Percentiles rank a stretch among this genome's conserved stretches.
These are phyloP conservation scores for Dittrichia graveolens DNA, from an alignment of 129 eudicot genomes.

Conservation along the genomic window DNA sequence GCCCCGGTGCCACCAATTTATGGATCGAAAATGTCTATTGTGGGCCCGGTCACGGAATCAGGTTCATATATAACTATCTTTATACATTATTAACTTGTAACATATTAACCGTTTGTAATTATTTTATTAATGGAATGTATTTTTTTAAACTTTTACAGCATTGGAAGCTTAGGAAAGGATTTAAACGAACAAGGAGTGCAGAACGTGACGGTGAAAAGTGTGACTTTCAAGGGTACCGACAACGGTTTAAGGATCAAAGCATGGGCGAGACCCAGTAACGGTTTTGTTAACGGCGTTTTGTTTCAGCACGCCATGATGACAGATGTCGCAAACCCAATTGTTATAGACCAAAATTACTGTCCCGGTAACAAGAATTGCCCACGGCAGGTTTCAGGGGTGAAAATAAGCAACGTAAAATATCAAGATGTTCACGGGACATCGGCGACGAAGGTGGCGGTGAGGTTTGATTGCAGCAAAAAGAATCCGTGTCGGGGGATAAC, in stretches of 20 bases:
- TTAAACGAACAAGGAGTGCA: slow-evolving; percentile 55
- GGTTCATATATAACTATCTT: no score
- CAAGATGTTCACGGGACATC: slow-evolving; percentile 59
- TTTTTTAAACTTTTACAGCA: slow-evolving; percentile 35
- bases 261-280: slow-evolving; percentile 64
- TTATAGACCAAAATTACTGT: slow-evolving; percentile 65
- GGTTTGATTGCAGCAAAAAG: slow-evolving; percentile 50
- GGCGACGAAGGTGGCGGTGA: slow-evolving; percentile 58
- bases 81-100: no score
- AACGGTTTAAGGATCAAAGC: slow-evolving; percentile 65
- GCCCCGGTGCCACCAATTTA: slow-evolving; percentile 61
- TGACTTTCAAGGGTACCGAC: slow-evolving; percentile 46
- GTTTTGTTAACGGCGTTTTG: slow-evolving; percentile 51
- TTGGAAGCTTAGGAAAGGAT: slow-evolving; percentile 63
- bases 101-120: neutral
- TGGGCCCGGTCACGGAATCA: slow-evolving; percentile 87
- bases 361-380: slow-evolving; percentile 50
- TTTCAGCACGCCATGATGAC: slow-evolving; percentile 50
- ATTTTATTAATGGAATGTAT: neutral
- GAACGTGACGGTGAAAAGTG: slow-evolving; percentile 58
- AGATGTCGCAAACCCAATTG: slow-evolving; percentile 55
- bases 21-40: slow-evolving; percentile 61
- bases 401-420: slow-evolving; percentile 50
- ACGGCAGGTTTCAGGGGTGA: slow-evolving; percentile 42
- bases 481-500: slow-evolving; percentile 53